These are phyloP conservation scores for Ormosia emarginata DNA, from an alignment of 306 rosid genomes.

Conservation along the genomic window DNA sequence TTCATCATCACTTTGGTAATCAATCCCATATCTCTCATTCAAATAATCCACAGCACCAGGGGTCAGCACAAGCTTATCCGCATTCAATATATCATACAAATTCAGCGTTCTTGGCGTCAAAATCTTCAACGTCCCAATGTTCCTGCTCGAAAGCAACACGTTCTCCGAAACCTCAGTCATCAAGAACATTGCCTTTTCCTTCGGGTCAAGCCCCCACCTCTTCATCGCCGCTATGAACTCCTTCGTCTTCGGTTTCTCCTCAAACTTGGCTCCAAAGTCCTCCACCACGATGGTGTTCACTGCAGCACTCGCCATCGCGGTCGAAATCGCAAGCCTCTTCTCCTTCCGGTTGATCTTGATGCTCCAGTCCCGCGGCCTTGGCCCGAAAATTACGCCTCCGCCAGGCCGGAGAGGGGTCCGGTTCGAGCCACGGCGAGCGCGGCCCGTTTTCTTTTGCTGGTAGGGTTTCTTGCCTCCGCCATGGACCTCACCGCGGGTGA, in stretches of 20 bases:
- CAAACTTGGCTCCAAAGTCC: slow-evolving; percentile 68
- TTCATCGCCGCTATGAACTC: slow-evolving; percentile 77
- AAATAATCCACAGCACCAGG: slow-evolving; percentile 68
- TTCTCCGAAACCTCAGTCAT: slow-evolving; percentile 66
- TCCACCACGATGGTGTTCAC: slow-evolving; percentile 77
- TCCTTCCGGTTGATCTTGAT: slow-evolving; percentile 87
- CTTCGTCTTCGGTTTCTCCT: slow-evolving; percentile 80
- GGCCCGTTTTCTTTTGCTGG: slow-evolving; percentile 83
- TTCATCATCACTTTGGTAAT: slow-evolving; percentile 38
- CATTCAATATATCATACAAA: slow-evolving; percentile 78
- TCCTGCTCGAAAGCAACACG: slow-evolving; percentile 70
- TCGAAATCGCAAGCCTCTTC: slow-evolving; percentile 83
- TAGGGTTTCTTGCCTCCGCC: slow-evolving; percentile 89
- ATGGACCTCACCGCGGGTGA: slow-evolving; percentile 78
- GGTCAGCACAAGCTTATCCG: slow-evolving; percentile 81
- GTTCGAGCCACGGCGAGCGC: slow-evolving; percentile 72
- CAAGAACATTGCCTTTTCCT: slow-evolving; percentile 65
- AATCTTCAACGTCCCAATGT: slow-evolving; percentile 76
- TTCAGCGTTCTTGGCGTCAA: slow-evolving; percentile 88
- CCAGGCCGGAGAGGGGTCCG: slow-evolving; percentile 87
- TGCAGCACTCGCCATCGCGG: slow-evolving; percentile 76
- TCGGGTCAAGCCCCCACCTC: slow-evolving; percentile 94
- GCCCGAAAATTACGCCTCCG: slow-evolving; percentile 88
- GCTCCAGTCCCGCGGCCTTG: slow-evolving; percentile 89
- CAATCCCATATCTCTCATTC: slow-evolving; percentile 69